Base-by-base conservation (phyloP, 441 rosid genomes). In the Melastoma candidum region DNA sequence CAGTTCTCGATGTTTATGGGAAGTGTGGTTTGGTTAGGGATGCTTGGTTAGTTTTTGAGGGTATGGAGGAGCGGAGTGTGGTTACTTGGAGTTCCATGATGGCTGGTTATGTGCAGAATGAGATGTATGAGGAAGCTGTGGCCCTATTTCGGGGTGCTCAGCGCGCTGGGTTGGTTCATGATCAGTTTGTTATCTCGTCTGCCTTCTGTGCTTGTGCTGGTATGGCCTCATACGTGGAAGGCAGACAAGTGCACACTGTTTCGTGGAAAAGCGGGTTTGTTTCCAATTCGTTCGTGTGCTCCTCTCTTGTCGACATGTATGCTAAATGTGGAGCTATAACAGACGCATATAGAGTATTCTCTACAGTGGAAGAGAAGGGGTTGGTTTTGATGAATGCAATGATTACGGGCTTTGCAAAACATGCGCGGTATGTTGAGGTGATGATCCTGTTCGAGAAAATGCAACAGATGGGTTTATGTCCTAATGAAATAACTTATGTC, bases 31-130 rank as follows among this genome's bases (percentile, higher is more conserved):
- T 75, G 66, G 62, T 85, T 22, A 58, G 56, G 13, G 86, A 82
- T 0, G 84, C 97, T 0, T 50, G 57, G 26, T 41, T 32, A 43
- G 75, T 85, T 69, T 88, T 92, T n/a, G 79, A 80, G 66, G 74
- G 27, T 51, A 77, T 92, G 82, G 66, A 54, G 22, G 83, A 80
- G 66, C 83, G 63, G 72, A 83, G 71, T 57, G 82, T 51, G 41
- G 96, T 83, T 44, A 77, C 88, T 13, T 92, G 98, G 94, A 92
- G 89, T 73, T 87, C 87, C 39, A 77, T 88, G 84, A 69, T 79
- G 32, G 66, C 90, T 11, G 89, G 87, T 29, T 83, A 73, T 60
- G 89, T 80, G 62, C 81, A 77, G 62, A 88, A 77, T 71, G 80
- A 75, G 67, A 64, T 73, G 11, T 81, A 73, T 46, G 86, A 82